Base-by-base conservation (phyloP, 2,329 filamentous ascomycete genomes). In the Cladorrhinum sp. region DNA sequence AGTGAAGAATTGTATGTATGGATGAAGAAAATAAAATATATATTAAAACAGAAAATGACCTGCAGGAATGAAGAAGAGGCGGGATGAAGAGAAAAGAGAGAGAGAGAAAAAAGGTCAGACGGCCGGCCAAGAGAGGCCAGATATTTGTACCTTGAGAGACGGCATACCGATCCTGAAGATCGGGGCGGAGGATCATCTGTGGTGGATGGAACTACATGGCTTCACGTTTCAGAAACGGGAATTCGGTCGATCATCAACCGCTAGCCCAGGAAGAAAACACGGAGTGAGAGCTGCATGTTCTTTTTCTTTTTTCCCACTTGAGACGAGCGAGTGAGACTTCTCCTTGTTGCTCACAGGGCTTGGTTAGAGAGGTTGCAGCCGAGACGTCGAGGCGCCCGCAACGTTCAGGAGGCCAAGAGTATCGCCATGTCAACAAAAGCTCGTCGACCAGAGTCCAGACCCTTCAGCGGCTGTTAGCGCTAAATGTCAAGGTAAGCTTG, bases 1-100 rank as follows among this genome's bases (percentile, higher is more conserved):
- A 76, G 74, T 71, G 69, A 69, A 64, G 67, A 70, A 71, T 63
- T 68, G 67, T 70, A 60, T 65, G 65, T 69, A 70, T 63, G 65
- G 67, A 26, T 49, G 67, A 67, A 70, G 58, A 62, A 61, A 67
- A 71, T 12, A 28, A 33, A 56, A 7, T 4, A 28, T 28, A 28
- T 26, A 51, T 26, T 51, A 26, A 51, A 28, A 51, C 49, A 50
- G 60, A 65, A 66, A 61, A 48, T 65, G 67, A 23, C 48, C 48
- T 51, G 58, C 46, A 64, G 61, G 67, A 55, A 39, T 57, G 46
- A 55, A 61, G 54, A 58, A 55, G 54, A 67, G 59, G n/a, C 42
- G 58, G 58, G 48, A 61, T 30, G 53, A 57, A 60, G 62, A 64
- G 53, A 57, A 60, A 61, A 64, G 9, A 28, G 26, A 28, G 26